Base-by-base conservation (phyloP, 2,329 filamentous ascomycete species). In the Fusarium stilboides region DNA sequence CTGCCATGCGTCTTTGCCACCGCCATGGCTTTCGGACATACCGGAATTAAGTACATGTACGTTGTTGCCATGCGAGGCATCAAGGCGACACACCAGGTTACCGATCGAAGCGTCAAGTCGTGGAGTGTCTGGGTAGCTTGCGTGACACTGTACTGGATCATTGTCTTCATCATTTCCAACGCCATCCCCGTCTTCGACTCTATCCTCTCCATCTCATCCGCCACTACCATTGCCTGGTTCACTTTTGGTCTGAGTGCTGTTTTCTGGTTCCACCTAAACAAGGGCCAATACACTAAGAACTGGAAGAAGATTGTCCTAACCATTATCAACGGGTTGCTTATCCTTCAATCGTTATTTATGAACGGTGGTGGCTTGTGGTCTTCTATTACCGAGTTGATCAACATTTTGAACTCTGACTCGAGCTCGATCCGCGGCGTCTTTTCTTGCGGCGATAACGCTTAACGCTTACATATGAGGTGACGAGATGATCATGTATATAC, bases 161-260 rank as follows among this genome's bases (percentile, higher is more conserved):
- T 76, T 1, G 74, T 75, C 1, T 80, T 78, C 59, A 39, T 79
- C 15, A 69, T 80, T 20, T 77, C 78, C 43, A 79, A 77, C 51
- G 77, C 78, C 9, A 77, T 80, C 13, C 78, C 78, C 8, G 70
- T 80, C 36, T 80, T 80, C 50, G 76, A 79, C 61, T 79, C 77
- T 2, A 80, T 80, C 54, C 70, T 80, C 22, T 71, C 76, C 10
- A 78, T 80, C 43, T 77, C 78, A 0, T 77, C 76, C 1, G 77
- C 78, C 1, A 78, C 77, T 0, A 76, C 77, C 8, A 76, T 79
- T 13, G 77, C 78, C 1, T 79, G 78, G 78, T 79, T 78, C 24
- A 79, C 78, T 0, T 79, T 79, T 46, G 77, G 78, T 26, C 72
- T 79, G 26, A 75, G 73, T 24, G 77, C 72, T 28, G 65, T 80